phyloP scores from a whole-genome alignment of 768 basidiomycete genomes.

The Amanita molliuscula region DNA sequence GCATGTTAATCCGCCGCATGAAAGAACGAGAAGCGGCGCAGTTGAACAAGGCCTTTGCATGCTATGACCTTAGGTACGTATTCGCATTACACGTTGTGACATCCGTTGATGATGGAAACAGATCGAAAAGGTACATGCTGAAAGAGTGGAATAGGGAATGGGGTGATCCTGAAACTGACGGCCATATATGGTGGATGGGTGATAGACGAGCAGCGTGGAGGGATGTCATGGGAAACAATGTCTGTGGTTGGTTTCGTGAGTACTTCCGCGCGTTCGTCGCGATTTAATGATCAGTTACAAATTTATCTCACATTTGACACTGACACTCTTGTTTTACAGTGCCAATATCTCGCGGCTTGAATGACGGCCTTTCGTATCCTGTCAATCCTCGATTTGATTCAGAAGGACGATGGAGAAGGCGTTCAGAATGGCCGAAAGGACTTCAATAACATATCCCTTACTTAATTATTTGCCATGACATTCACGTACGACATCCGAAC shows the following conservation, averaged over 20 bases:
- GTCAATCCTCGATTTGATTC: constrained; percentile 66
- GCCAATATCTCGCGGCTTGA: constrained; percentile 34
- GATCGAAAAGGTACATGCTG: constrained; percentile 36
- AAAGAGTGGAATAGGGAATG: constrained; percentile 70
- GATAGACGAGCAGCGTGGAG: constrained; percentile 56
- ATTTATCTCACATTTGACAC: neutral
- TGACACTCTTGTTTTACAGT: constrained; percentile 31
- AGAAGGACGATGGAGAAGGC: constrained; percentile 55
- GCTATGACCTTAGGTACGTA: constrained; percentile 46
- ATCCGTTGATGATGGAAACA: constrained; percentile 13
- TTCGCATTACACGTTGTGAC: neutral
- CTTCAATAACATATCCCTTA: constrained; percentile 29
- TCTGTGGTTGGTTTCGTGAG: constrained; percentile 75
- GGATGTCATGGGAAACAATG: constrained; percentile 66
- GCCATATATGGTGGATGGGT: constrained; percentile 83
- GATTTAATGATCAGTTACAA: too few relatives aligned
- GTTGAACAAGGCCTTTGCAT: constrained; percentile 40
- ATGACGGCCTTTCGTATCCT: constrained; percentile 54
- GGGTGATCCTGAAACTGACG: constrained; percentile 67
- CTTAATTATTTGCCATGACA: constrained; percentile 7
- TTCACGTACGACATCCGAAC: too few relatives aligned
- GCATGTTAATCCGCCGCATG: constrained; percentile 46
- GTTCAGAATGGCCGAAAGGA: constrained; percentile 62
- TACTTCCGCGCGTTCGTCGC: too few relatives aligned
- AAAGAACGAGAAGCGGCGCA: constrained; percentile 49